phyloP scores from a whole-genome alignment of 2,329 filamentous ascomycete genomes.

The Clarireedia paspali region DNA sequence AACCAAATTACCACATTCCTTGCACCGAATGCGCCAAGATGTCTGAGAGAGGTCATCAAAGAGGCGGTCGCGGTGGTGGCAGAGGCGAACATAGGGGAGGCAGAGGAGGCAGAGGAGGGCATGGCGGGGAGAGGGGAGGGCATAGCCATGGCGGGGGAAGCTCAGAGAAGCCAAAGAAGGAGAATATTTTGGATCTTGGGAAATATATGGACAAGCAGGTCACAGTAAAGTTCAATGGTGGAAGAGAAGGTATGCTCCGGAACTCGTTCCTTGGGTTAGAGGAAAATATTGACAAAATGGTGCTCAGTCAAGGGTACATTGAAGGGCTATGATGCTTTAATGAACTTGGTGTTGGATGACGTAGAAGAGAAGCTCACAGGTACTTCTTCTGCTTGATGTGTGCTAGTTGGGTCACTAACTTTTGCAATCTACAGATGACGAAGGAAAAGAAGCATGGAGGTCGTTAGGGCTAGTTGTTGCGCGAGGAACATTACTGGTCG shows the following conservation, averaged over 20 bases:
- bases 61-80: slow-evolving; percentile 14
- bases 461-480: slow-evolving; percentile 72
- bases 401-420: not conserved
- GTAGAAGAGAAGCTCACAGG: slow-evolving; percentile 85
- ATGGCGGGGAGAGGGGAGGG: slow-evolving; percentile 36
- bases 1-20: not conserved
- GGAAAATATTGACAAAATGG: not conserved
- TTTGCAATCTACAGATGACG: slow-evolving; percentile 60
- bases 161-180: slow-evolving; percentile 86
- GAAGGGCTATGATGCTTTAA: slow-evolving; percentile 94
- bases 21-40: slow-evolving; percentile 10
- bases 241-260: slow-evolving; percentile 66
- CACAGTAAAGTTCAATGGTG: slow-evolving; percentile 93
- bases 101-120: slow-evolving; percentile 25
- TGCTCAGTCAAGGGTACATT: slow-evolving; percentile 71
- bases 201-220: slow-evolving; percentile 98
- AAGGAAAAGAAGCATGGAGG: slow-evolving; percentile 72
- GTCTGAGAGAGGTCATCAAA: slow-evolving; percentile 16
- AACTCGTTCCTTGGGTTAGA: not conserved
- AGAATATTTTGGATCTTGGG: slow-evolving; percentile 90
- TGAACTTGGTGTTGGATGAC: slow-evolving; percentile 95
- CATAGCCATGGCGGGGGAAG: slow-evolving; percentile 35
- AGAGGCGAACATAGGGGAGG: slow-evolving; percentile 13
- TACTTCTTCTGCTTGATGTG: slow-evolving; percentile 35
- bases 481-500: slow-evolving; percentile 82